Evolutionary conservation across 1,284 basidiomycete species (phyloP), one percentile per base, ranked within the genome.

Genomic region (Testicularia cyperi): DNA sequence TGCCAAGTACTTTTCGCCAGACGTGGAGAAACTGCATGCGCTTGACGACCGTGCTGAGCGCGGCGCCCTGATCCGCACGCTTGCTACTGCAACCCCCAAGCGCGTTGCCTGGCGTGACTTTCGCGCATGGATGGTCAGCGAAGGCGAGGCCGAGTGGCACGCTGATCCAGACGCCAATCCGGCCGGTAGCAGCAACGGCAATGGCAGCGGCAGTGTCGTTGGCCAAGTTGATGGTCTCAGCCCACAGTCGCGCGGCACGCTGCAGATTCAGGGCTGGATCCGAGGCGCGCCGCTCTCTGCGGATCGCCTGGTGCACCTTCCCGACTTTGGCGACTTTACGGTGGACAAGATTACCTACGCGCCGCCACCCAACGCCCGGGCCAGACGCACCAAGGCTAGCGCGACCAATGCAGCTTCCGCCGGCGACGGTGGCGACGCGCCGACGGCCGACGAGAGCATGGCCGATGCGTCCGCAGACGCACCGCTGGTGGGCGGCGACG

Each of bases 1-100:
- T 79, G 85, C 92, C 43, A 85, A 86, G 60, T 97, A 98, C 78
- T 99, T 98, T 77, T 88, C 90, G 47, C 94, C 94, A 0, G 82
- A 83, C n/a, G 86, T 91, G 60, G 80, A 81, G 26, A 82, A 81
- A 65, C 74, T 83, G 4, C 78, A 81, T 65, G 38, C 80, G 82
- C 81, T 54, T 36, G 77, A 30, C 81, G 86, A 31, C 88, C 92
- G 71, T 77, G 85, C 10, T 76, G 90, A 19, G 85, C 85, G 68
- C 9, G 58, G 64, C 25, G 55, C 45, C 83, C 88, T 12, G 68
- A 88, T 38, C 81, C 92, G 77, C 14, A 70, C 66, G 20, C 49
- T 71, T 15, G 65, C 73, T 31, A 70, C 70, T 4, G 56, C 70
- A 19, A 67, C 71, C 32, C 80, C 16, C 37, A 64, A 77, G 69